phyloP scores from a whole-genome alignment of 176 grass and related monocot genomes.

The Elymus sibiricus region DNA sequence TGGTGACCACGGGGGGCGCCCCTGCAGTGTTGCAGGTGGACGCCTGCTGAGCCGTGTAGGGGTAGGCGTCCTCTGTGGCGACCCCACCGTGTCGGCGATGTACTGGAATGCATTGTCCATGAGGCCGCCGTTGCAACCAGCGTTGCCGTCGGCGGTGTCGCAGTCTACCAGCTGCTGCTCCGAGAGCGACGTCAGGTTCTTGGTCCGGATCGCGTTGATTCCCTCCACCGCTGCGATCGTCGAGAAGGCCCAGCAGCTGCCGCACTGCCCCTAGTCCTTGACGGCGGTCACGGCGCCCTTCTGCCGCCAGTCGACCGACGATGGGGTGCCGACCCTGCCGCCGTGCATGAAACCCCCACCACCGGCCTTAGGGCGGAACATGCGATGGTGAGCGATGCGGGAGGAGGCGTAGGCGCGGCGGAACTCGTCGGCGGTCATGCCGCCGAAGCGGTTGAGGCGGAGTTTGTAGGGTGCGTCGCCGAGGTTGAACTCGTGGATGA shows the following conservation, averaged over 20 bases:
- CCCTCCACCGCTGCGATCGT: too few species aligned
- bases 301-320: constrained; percentile 57
- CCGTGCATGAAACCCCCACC: too few species aligned
- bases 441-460: constrained; percentile 69
- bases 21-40: too few species aligned
- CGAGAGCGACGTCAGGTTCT: neutral
- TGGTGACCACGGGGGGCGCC: too few species aligned
- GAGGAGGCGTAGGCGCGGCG: constrained; percentile 46
- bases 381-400: constrained; percentile 50
- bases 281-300: constrained; percentile 56
- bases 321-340: too few species aligned
- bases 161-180: too few species aligned
- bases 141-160: neutral
- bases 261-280: constrained; percentile 75
- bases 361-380: constrained; percentile 32
- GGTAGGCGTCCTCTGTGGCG: constrained; percentile 22
- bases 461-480: constrained; percentile 79
- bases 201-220: neutral
- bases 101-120: constrained; percentile 62
- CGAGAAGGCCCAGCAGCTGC: constrained; percentile 78
- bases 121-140: constrained; percentile 40
- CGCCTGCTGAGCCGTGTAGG: constrained; percentile 11
- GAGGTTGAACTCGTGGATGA: constrained; percentile 74
- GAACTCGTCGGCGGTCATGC: constrained; percentile 86
- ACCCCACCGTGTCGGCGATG: constrained; percentile 45